These are phyloP conservation scores for Solanum aculeatissimum DNA, from an alignment of 305 asterid species.

Conservation along the genomic window DNA sequence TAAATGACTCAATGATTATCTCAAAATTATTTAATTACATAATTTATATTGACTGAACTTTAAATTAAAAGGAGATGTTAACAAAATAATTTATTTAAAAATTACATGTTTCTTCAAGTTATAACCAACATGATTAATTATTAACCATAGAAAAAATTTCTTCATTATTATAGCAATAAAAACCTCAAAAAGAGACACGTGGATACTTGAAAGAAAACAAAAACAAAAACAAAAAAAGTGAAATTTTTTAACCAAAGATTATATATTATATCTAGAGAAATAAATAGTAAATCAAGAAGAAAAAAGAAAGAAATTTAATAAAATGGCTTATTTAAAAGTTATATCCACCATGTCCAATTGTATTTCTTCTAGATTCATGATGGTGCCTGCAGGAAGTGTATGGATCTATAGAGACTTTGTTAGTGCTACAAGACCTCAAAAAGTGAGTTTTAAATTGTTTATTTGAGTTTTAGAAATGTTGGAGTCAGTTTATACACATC, in stretches of 20 bases:
- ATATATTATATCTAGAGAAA: neutral
- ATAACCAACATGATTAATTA: neutral
- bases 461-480: neutral
- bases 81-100: no score
- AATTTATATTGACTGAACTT: no score
- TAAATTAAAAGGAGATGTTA: no score
- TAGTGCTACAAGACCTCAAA: conserved; percentile 36
- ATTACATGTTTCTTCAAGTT: neutral
- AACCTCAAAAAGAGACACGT: neutral
- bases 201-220: neutral
- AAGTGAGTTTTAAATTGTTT: conserved; percentile 18
- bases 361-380: conserved; percentile 3
- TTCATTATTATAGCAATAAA: neutral
- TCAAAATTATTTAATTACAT: no score
- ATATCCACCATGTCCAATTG: conserved; percentile 16
- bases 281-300: neutral
- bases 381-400: neutral
- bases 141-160: neutral
- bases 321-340: conserved; percentile 25
- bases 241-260: neutral
- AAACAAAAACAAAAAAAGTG: neutral
- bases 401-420: conserved; percentile 39
- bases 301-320: neutral
- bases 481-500: neutral
- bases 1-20: no score